Evolutionary conservation across 441 rosid genomes (phyloP), one percentile per base, ranked within the genome.

Genomic region (Raphanus hybrid): DNA sequence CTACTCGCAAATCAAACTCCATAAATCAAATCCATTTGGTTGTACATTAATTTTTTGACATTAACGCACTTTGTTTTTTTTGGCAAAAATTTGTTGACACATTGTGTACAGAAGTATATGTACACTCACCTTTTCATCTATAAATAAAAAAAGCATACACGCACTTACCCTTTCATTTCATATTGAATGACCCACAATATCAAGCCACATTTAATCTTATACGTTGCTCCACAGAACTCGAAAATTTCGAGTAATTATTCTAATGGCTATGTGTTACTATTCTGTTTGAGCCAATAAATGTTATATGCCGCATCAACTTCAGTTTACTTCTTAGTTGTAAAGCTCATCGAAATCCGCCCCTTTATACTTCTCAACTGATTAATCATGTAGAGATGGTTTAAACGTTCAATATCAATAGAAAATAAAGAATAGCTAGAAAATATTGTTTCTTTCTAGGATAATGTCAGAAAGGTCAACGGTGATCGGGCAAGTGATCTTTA

Each of bases 391-490:
- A 59, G 26, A 54, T 50, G 23, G 45, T 32, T 48, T 9, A 3
- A 27, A 71, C 57, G 9, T 60, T 12, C 6, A 62, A 27, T 2
- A 60, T 34, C 23, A 61, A 27, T 61, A 60, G 1, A 60, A 23
- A 71, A 41, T 41, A 9, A 10, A 41, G 8, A 48, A 48, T 5
- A 6, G 0, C 26, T 43, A 60, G 48, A 35, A 9, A 60, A 50
- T 67, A 48, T 14, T 66, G 35, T 27, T 66, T 9, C 15, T 27
- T 66, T 50, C 7, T 10, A 7, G 32, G 65, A 67, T 78, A 37
- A 67, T 61, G 78, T 11, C 23, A 68, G 75, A 62, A 73, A 73
- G 66, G 75, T 78, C 82, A 74, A 68, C 71, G 70, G 41, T 71
- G 43, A 68, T 39, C 68, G 18, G 61, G 50, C 54, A 69, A 67